phyloP scores from a whole-genome alignment of 2,329 filamentous ascomycete species.

The Ascochyta koolunga region DNA sequence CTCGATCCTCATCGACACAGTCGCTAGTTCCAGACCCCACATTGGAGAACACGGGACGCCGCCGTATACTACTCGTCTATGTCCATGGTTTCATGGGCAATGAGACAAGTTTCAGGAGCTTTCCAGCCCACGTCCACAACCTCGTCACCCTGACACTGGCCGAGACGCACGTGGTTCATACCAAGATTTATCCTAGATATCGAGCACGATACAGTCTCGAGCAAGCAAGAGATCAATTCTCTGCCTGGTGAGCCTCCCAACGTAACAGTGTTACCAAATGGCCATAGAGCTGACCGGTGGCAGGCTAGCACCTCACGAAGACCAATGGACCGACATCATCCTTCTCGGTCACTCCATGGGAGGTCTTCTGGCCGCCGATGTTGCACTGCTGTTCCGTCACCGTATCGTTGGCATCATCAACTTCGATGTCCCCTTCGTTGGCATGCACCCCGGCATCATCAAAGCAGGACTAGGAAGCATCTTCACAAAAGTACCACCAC shows the following conservation, averaged over 20 bases:
- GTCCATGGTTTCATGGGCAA: conserved; percentile 92
- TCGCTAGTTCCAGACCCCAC: conserved; percentile 51
- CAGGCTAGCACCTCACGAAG: conserved; percentile 78
- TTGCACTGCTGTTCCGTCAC: conserved; percentile 76
- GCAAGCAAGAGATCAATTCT: conserved; percentile 81
- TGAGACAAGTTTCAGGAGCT: conserved; percentile 84
- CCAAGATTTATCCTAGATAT: conserved; percentile 84
- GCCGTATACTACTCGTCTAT: conserved; percentile 76
- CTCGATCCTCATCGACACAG: conserved; percentile 54
- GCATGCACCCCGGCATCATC: conserved; percentile 86
- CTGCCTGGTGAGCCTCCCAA: conserved; percentile 64
- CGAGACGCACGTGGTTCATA: conserved; percentile 80
- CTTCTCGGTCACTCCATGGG: conserved; percentile 91
- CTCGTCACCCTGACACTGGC: conserved; percentile 69
- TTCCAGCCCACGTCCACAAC: conserved; percentile 85
- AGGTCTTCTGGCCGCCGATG: conserved; percentile 80
- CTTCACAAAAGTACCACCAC: conserved; percentile 60
- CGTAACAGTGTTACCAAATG: neutral
- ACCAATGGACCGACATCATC: conserved; percentile 75
- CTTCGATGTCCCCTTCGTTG: conserved; percentile 85
- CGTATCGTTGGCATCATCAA: conserved; percentile 80
- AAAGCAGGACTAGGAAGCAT: conserved; percentile 81
- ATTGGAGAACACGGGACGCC: conserved; percentile 41
- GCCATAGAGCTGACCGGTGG: conserved; percentile 7
- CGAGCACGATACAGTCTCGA: conserved; percentile 75